Evolutionary conservation across 306 rosid genomes (phyloP).

Genomic region (Sindora glabra): DNA sequence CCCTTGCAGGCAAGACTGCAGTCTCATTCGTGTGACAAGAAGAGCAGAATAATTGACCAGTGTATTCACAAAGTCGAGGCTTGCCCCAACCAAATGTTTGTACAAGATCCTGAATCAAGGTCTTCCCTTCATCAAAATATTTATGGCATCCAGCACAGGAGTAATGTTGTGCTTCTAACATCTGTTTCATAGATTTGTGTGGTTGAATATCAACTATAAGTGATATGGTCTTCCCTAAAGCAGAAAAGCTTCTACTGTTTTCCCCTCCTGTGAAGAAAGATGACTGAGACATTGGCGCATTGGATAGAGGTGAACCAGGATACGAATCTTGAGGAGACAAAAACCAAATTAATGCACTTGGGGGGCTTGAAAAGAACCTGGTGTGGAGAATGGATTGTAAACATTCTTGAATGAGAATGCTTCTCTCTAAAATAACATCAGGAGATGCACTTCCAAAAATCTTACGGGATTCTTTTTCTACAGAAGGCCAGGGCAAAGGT

Average conservation of each 20-base stretch:
- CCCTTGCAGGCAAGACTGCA: constrained; percentile 92
- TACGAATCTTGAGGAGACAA: constrained; percentile 70
- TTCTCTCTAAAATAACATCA: constrained; percentile 82
- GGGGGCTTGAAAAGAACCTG: constrained; percentile 52
- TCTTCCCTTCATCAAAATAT: constrained; percentile 76
- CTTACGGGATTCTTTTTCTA: constrained; percentile 74
- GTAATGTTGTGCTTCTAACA: constrained; percentile 86
- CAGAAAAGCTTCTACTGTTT: constrained; percentile 27
- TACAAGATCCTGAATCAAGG: constrained; percentile 69
- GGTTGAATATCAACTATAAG: constrained; percentile 83
- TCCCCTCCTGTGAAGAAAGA: constrained; percentile 21
- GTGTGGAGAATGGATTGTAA: constrained; percentile 58
- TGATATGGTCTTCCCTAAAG: constrained; percentile 82
- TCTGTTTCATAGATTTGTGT: constrained; percentile 65
- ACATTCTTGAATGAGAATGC: constrained; percentile 86
- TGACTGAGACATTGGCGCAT: constrained; percentile 25
- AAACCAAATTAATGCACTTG: constrained; percentile 70
- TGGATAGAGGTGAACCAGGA: constrained; percentile 46
- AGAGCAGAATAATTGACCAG: constrained; percentile 82
- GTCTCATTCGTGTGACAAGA: constrained; percentile 90
- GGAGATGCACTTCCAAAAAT: constrained; percentile 89
- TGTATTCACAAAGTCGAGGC: constrained; percentile 92
- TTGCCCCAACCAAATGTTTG: constrained; percentile 93
- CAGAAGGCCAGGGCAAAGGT: constrained; percentile 81
- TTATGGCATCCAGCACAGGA: constrained; percentile 91